Evolutionary conservation across 768 basidiomycete species (phyloP).

Genomic region (Mycena sanguinolenta): DNA sequence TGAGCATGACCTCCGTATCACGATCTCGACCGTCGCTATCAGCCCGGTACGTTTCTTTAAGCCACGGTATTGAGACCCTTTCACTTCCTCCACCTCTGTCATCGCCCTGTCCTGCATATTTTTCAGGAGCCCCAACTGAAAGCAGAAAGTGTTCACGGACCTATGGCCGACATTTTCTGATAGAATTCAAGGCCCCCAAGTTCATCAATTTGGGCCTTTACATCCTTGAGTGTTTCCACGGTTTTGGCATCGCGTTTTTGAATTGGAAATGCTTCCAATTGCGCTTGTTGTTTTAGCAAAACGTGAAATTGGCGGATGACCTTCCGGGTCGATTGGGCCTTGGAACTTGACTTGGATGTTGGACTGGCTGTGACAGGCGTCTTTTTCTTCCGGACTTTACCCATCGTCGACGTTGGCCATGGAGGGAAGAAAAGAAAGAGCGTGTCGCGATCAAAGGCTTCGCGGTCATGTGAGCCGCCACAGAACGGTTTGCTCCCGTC

Average conservation of each 20-base stretch:
- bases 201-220: constrained; percentile 71
- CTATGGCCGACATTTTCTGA: constrained; percentile 85
- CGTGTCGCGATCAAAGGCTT: too few relatives aligned
- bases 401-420: constrained; percentile 46
- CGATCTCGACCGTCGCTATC: constrained; percentile 33
- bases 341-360: constrained; percentile 56
- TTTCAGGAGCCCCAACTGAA: not conserved
- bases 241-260: constrained; percentile 38
- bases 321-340: constrained; percentile 72
- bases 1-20: constrained; percentile 45
- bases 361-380: constrained; percentile 54
- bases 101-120: constrained; percentile 72
- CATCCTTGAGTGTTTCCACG: constrained; percentile 56
- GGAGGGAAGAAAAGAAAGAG: not conserved
- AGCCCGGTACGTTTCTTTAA: constrained; percentile 63
- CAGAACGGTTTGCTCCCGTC: too few relatives aligned
- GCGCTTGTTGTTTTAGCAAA: constrained; percentile 77
- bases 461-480: not conserved
- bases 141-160: constrained; percentile 59
- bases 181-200: constrained; percentile 88
- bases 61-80: constrained; percentile 81
- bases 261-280: constrained; percentile 53
- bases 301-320: constrained; percentile 87
- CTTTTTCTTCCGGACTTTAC: constrained; percentile 59
- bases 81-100: constrained; percentile 93